Base-by-base conservation (phyloP, 192 early-diverging fungal species). In the Coemansia aciculifera region DNA sequence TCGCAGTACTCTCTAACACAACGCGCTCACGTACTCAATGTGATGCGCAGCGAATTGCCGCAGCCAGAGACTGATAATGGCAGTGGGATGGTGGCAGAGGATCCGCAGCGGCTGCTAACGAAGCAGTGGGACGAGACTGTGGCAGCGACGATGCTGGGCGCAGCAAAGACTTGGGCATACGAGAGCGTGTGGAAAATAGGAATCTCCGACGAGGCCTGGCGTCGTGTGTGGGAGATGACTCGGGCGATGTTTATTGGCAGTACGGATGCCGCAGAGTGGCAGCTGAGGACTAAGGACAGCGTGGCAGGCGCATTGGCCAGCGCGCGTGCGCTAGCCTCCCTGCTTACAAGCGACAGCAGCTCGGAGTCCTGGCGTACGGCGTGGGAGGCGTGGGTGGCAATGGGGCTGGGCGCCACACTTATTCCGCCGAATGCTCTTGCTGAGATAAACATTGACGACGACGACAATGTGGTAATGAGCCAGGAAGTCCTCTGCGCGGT, bases 111-210 rank as follows among this genome's bases (percentile, higher is more conserved):
- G 36, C 74, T 84, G 9, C 36, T 46, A 3, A 37, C 39, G 12
- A 59, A 51, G 34, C 81, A 84, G 63, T 84, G 81, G 81, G 81
- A 83, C 44, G 81, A 84, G 68, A 69, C 76, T 6, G 72, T 65
- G 7, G 71, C 76, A 1, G 78, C 77, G 0, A 70, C 77, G 38
- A 24, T 78, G 46, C 76, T 56, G 42, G 81, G 81, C 9, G 65
- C 68, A 1, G 76, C 68, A 1, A 68, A 48, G 7, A 39, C 57
- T 9, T 83, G 81, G 81, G 9, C 32, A 0, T 12, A 27, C 43
- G 32, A 13, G 12, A 54, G 42, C 3, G 44, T 71, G 3, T 62
- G 65, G 67, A 5, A 40, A 15, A 65, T 71, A 38, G 74, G 74
- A 3, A 32, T 9, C 5, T 62, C 65, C 0, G 62, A 27, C 13